Evolutionary conservation across 176 grass and related monocot species (phyloP), one percentile per base, ranked within the genome.

Genomic region (Thalia dealbata): DNA sequence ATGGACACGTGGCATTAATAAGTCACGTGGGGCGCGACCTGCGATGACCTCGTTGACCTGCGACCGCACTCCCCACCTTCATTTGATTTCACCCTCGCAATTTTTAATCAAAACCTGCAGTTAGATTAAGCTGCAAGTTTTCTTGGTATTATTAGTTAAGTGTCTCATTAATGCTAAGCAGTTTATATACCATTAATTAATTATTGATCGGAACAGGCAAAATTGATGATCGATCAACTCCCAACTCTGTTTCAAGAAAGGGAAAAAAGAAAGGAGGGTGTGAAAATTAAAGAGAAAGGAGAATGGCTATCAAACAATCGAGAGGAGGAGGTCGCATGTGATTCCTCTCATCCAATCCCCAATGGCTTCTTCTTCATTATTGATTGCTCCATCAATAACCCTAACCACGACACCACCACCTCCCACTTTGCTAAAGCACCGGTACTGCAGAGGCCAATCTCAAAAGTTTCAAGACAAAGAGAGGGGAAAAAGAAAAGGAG

Each of bases 281-380:
- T 21, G 19, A 56, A 22, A 58, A 22, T 22, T 18, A n/a, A 15
- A 19, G 16, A 38, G 0, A 4, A 5, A 42, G 6, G 26, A 26
- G 58, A 25, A 44, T 61, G 30, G 18, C 54, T 54, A 74, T 74
- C 12, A 74, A 61, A 29, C 10, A 61, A 11, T 14, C 77, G 42
- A 61, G 1, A 60, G 59, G 38, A 28, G 55, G 64, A 63, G 45
- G 45, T 48, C 72, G 66, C 9, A 30, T 74, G 71, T 61, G 26
- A 75, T 74, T 48, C 3, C 45, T 1, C 54, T 32, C 35, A 30
- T 32, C 24, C 29, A 2, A 11, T n/a, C 61, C 19, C 35, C 38
- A 25, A 38, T 38, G 32, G 32, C 32, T 3, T 77, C 19, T 0
- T 48, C 69, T 89, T 63, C 32, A 80, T 85, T 83, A 89, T 85